phyloP scores from a whole-genome alignment of 1,284 basidiomycete genomes.

The Ustilago loliicola region DNA sequence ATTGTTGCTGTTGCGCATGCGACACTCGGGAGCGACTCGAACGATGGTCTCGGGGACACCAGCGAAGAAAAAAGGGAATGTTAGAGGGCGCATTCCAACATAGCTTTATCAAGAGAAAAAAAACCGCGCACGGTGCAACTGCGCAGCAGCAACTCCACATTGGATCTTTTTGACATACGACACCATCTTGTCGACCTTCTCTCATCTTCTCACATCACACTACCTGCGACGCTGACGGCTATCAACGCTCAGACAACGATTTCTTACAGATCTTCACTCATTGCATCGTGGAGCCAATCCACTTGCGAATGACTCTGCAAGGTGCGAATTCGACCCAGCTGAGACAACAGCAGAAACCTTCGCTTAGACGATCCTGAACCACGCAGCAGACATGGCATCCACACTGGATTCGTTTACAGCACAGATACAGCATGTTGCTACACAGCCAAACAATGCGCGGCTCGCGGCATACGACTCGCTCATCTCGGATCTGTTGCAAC shows the following conservation, averaged over 20 bases:
- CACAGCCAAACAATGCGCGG: conserved; percentile 42
- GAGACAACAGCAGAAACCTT: neutral
- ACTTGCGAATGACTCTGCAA: neutral
- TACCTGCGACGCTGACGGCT: neutral
- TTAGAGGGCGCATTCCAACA: neutral
- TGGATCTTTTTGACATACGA: neutral
- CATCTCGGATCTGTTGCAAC: conserved; percentile 31
- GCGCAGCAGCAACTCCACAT: conserved; percentile 13
- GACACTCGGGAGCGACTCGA: too few relatives aligned
- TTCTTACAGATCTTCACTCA: neutral
- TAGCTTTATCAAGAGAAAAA: neutral
- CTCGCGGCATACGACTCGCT: conserved; percentile 27
- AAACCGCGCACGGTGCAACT: conserved; percentile 8
- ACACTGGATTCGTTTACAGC: conserved; percentile 22
- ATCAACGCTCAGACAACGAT: neutral
- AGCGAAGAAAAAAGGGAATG: too few relatives aligned
- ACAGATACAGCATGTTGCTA: conserved; percentile 34
- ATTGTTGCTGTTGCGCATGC: too few relatives aligned
- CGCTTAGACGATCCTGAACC: neutral
- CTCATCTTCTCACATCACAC: neutral
- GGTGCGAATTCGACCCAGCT: neutral
- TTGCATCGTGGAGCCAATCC: neutral
- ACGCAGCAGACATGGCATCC: conserved; percentile 22
- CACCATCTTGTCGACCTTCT: neutral
- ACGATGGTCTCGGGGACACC: too few relatives aligned